Evolutionary conservation across 2,329 filamentous ascomycete species (phyloP), one percentile per base, ranked within the genome.

Genomic region (Coleophoma cylindrospora): DNA sequence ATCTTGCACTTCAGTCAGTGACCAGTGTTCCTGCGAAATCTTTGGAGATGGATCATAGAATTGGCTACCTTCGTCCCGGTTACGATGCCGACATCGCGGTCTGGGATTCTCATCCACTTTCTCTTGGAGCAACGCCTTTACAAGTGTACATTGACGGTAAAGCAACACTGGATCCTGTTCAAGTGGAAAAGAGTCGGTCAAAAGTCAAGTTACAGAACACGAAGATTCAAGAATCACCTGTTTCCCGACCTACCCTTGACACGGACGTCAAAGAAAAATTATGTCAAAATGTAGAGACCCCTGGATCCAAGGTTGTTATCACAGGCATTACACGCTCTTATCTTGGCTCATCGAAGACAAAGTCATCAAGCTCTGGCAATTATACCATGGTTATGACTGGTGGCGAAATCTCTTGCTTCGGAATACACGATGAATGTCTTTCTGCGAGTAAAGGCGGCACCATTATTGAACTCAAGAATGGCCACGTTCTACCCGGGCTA

Each of bases 51-150:
- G 67, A 68, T 41, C 62, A 73, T 50, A 68, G 74, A 2, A 66
- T 76, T 3, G 74, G 74, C 3, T 74, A 70, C 50, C 63, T 64
- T 9, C 66, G 67, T 13, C 57, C 68, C 3, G 73, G 74, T 4
- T 76, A 74, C 50, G 75, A 78, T 57, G 75, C 74, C 13, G 74
- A 78, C 50, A 56, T 77, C 32, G 74, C 74, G 4, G 64, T 76
- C 4, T 77, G 74, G 74, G 69, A 76, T 50, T 67, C 67, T 0
- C 72, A 77, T 52, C 74, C 74, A 3, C 64, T 77, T 1, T 64
- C 68, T 12, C 56, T 72, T 14, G 74, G 73, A 6, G 71, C 74
- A 11, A 74, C 68, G 4, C 70, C 74, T 3, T 56, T 70, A 10
- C 71, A 76, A 50, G 74, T 77, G 13, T 75, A 69, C 36, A 70